These are phyloP conservation scores for Chamaecrista fasciculata DNA, from an alignment of 306 rosid genomes.

Conservation along the genomic window DNA sequence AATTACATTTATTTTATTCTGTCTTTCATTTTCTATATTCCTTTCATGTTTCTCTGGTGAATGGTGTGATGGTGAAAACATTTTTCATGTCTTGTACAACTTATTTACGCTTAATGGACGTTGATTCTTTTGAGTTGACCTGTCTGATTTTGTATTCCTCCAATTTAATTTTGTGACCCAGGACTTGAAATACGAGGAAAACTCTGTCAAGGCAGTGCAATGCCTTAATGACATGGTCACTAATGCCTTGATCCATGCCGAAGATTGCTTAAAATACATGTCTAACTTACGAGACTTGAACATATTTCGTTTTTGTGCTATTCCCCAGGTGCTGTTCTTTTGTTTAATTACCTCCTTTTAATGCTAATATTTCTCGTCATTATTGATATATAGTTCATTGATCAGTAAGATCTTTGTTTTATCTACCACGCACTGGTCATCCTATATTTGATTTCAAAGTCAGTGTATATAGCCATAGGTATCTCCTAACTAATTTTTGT, in stretches of 20 bases:
- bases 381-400: constrained; percentile 10
- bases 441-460: constrained; percentile 5
- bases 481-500: constrained; percentile 2
- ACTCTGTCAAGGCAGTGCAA: constrained; percentile 83
- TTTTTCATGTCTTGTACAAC: constrained; percentile 4
- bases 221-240: constrained; percentile 97
- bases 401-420: constrained; percentile 21
- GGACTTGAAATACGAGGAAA: constrained; percentile 82
- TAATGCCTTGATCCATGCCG: constrained; percentile 71
- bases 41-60: constrained; percentile 6
- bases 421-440: too few species aligned
- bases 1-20: constrained; percentile 8
- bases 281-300: constrained; percentile 55
- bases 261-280: constrained; percentile 83
- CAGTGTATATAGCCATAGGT: background rate
- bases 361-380: constrained; percentile 22
- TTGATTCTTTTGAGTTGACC: background rate
- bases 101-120: too few species aligned
- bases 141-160: constrained; percentile 12
- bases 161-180: constrained; percentile 34
- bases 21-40: constrained; percentile 15
- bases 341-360: constrained; percentile 11
- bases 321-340: constrained; percentile 78
- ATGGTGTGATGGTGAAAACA: constrained; percentile 22
- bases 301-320: constrained; percentile 89